Evolutionary conservation across 192 early-diverging fungal species (phyloP), one percentile per base, ranked within the genome.

Genomic region (Lunasporangiospora selenospora): DNA sequence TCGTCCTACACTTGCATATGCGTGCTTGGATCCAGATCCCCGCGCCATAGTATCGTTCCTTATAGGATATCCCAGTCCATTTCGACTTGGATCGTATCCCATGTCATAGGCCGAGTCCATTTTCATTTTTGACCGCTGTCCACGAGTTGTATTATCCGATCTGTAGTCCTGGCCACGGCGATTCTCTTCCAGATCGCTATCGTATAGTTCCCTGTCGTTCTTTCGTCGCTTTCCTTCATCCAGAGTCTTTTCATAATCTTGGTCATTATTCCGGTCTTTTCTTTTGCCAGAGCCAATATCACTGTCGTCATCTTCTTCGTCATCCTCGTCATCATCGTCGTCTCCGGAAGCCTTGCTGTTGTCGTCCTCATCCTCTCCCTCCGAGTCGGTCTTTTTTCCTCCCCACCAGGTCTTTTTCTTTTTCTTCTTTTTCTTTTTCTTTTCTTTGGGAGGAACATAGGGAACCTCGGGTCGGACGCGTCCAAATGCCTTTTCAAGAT

Each of bases 401-500:
- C 45, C 34, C 19, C 10, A 39, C 42, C 47, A 13, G 18, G 55
- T 42, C 43, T 36, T 70, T 31, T 61, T 70, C 21, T 58, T 46
- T 21, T 73, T 53, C 12, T 52, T 32, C 19, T 63, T 34, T 10
- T 73, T 42, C 24, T 58, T 30, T 37, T 58, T 19, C 5, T 50
- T 19, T 45, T 53, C 58, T 29, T 65, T 61, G 21, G 63, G 23
- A 10, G 63, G 75, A 3, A 46, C 36, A 53, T 76, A 67, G 0
- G 59, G 63, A 27, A 67, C 75, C 19, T 76, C 64, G 10, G 75
- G 75, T 58, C 75, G 30, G 19, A 43, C 33, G 1, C 60, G 30
- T 11, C 75, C 75, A 54, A 76, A 67, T 2, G 59, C 75, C 11
- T 42, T 43, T 26, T 76, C 58, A 30, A 76, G 38, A 44, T 76